These are phyloP conservation scores for Schwanniomyces vanrijiae DNA, from an alignment of 805 yeast genomes.

Conservation along the genomic window DNA sequence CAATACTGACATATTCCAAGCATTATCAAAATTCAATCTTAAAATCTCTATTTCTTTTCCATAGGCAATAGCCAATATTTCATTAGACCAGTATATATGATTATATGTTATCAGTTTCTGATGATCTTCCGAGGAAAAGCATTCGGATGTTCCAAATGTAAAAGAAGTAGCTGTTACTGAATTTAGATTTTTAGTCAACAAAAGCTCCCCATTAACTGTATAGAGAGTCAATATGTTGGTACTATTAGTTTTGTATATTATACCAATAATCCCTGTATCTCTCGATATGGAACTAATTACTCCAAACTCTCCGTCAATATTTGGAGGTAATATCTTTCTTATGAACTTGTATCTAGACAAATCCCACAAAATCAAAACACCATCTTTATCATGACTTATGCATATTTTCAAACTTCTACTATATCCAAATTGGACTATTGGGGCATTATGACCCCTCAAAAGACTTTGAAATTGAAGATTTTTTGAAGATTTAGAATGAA, in stretches of 20 bases:
- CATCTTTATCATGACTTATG: slow-evolving; percentile 53
- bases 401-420: slow-evolving; percentile 55
- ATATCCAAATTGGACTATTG: slow-evolving; percentile 46
- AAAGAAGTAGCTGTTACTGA: slow-evolving; percentile 19
- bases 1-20: slow-evolving; percentile 6
- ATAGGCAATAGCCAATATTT: slow-evolving; percentile 29
- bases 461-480: slow-evolving; percentile 43
- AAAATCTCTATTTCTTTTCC: slow-evolving; percentile 26
- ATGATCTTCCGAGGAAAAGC: slow-evolving; percentile 22
- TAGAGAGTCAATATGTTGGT: slow-evolving; percentile 31
- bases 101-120: slow-evolving; percentile 17
- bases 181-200: slow-evolving; percentile 20
- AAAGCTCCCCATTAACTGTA: slow-evolving; percentile 55
- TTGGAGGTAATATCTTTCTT: slow-evolving; percentile 29
- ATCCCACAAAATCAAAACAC: slow-evolving; percentile 67
- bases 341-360: slow-evolving; percentile 51
- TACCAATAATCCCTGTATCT: slow-evolving; percentile 54
- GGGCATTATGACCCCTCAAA: slow-evolving; percentile 57
- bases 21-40: slow-evolving; percentile 23
- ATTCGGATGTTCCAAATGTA: slow-evolving; percentile 31
- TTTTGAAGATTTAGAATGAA: slow-evolving; percentile 24
- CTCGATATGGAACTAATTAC: slow-evolving; percentile 48
- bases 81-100: slow-evolving; percentile 40
- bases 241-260: slow-evolving; percentile 21
- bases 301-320: slow-evolving; percentile 11